These are phyloP conservation scores for Xylariaceae sp. DNA, from an alignment of 2,329 filamentous ascomycete genomes.

Conservation along the genomic window DNA sequence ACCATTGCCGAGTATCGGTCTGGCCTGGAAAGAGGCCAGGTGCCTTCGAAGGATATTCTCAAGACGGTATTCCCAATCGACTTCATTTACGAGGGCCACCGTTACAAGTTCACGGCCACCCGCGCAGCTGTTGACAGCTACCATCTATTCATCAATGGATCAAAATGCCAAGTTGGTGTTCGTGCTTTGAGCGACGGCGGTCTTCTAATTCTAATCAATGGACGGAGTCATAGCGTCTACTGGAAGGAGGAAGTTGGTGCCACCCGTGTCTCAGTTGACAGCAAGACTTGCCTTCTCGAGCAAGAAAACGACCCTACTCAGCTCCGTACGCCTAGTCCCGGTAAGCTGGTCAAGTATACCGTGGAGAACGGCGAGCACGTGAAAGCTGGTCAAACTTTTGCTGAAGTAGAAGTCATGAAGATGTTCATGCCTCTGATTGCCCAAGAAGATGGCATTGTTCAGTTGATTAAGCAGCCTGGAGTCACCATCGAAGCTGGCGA, in stretches of 20 bases:
- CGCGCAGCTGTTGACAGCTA: constrained; percentile 92
- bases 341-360: constrained; percentile 97
- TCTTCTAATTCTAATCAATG: constrained; percentile 86
- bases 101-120: constrained; percentile 98
- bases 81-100: constrained; percentile 96
- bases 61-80: constrained; percentile 98
- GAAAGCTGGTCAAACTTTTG: constrained; percentile 88
- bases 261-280: constrained; percentile 93
- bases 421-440: constrained; percentile 99
- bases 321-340: constrained; percentile 90
- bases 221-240: constrained; percentile 97
- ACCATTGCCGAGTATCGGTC: constrained; percentile 87
- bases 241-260: constrained; percentile 99
- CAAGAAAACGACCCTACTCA: constrained; percentile 99
- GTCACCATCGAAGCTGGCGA: constrained; percentile 97
- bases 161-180: constrained; percentile 92
- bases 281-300: constrained; percentile 97
- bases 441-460: constrained; percentile 93
- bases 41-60: constrained; percentile 93
- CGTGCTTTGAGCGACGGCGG: constrained; percentile 93
- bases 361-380: constrained; percentile 96
- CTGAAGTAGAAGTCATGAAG: constrained; percentile 99
- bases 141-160: constrained; percentile 98
- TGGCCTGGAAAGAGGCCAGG: constrained; percentile 95
- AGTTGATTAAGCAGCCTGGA: constrained; percentile 98